These are phyloP conservation scores for Stagonosporopsis cucurbitacearum DNA, from an alignment of 2,329 filamentous ascomycete species.

Conservation along the genomic window DNA sequence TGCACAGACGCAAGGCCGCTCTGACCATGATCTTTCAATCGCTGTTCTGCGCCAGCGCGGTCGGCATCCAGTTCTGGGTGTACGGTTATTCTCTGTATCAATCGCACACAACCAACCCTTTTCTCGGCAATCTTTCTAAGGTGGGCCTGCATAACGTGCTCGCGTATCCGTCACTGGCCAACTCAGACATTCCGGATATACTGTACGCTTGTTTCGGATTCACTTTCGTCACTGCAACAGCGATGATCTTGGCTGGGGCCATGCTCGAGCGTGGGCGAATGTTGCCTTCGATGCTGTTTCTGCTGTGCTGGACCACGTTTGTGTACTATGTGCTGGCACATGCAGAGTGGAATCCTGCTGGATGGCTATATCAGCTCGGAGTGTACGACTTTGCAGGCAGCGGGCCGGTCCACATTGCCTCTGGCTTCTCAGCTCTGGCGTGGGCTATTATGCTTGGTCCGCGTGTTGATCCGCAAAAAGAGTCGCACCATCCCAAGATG, in stretches of 20 bases:
- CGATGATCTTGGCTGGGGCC: slow-evolving; percentile 44
- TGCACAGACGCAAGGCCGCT: slow-evolving; percentile 41
- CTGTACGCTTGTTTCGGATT: slow-evolving; percentile 46
- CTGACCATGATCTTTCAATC: slow-evolving; percentile 58
- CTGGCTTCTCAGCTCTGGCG: slow-evolving; percentile 73
- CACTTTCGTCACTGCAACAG: slow-evolving; percentile 43
- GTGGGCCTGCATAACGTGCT: slow-evolving; percentile 41
- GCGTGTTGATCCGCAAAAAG: slow-evolving; percentile 66
- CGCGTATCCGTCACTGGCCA: slow-evolving; percentile 40
- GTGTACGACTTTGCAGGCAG: slow-evolving; percentile 78
- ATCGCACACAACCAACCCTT: slow-evolving; percentile 38
- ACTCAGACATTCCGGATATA: slow-evolving; percentile 43
- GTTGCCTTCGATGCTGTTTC: slow-evolving; percentile 41
- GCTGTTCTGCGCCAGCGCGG: slow-evolving; percentile 55
- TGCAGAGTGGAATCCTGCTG: slow-evolving; percentile 78
- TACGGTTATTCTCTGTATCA: slow-evolving; percentile 56
- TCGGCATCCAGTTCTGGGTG: slow-evolving; percentile 57
- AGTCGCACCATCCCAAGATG: slow-evolving; percentile 51
- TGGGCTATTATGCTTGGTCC: slow-evolving; percentile 77
- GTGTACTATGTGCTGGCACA: slow-evolving; percentile 64
- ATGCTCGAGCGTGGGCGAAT: slow-evolving; percentile 44
- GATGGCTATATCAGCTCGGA: slow-evolving; percentile 73
- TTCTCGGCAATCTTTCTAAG: slow-evolving; percentile 42
- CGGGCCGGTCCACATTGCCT: slow-evolving; percentile 77
- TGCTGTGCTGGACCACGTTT: slow-evolving; percentile 47